A percentile compares a stretch with the other conserved stretches of the same genome.
Evolutionary conservation across 2,329 filamentous ascomycete species (phyloP).

Genomic region (Colletotrichum cuscutae): DNA sequence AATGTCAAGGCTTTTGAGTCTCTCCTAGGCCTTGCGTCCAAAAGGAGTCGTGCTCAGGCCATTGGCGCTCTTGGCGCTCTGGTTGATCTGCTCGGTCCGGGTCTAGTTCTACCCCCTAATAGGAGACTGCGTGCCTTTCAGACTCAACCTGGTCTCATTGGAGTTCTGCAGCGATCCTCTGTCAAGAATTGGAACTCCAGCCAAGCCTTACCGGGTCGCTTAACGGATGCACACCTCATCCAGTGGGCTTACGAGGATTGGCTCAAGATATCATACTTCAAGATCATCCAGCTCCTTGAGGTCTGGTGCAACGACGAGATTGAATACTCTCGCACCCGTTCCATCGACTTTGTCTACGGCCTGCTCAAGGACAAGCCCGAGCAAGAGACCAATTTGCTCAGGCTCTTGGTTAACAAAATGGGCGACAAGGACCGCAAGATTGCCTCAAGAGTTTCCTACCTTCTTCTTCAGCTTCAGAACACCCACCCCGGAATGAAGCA

Average conservation of each 20-base stretch:
- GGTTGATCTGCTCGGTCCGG: constrained; percentile 93
- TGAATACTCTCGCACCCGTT: constrained; percentile 87
- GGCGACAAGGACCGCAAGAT: constrained; percentile 97
- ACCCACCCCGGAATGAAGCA: constrained; percentile 94
- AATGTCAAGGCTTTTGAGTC: constrained; percentile 90
- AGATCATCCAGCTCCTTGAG: constrained; percentile 90
- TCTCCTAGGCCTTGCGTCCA: constrained; percentile 84
- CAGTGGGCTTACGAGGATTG: constrained; percentile 95
- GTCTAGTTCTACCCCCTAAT: constrained; percentile 83
- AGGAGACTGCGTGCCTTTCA: constrained; percentile 84
- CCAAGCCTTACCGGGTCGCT: constrained; percentile 77
- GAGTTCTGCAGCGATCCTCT: constrained; percentile 72
- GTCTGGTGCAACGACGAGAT: constrained; percentile 96
- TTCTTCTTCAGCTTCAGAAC: constrained; percentile 90
- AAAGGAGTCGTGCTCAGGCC: constrained; percentile 92
- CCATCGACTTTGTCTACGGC: constrained; percentile 91
- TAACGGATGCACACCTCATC: constrained; percentile 83
- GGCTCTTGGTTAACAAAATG: constrained; percentile 94
- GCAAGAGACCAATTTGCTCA: constrained; percentile 92
- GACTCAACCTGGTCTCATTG: constrained; percentile 80
- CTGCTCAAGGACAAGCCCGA: constrained; percentile 95
- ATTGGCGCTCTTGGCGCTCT: constrained; percentile 92
- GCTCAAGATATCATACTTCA: constrained; percentile 94
- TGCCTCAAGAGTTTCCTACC: constrained; percentile 89
- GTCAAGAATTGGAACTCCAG: constrained; percentile 71